Evolutionary conservation across 2,329 filamentous ascomycete species (phyloP), one percentile per base, ranked within the genome.

Genomic region (Neofusicoccum sp.): DNA sequence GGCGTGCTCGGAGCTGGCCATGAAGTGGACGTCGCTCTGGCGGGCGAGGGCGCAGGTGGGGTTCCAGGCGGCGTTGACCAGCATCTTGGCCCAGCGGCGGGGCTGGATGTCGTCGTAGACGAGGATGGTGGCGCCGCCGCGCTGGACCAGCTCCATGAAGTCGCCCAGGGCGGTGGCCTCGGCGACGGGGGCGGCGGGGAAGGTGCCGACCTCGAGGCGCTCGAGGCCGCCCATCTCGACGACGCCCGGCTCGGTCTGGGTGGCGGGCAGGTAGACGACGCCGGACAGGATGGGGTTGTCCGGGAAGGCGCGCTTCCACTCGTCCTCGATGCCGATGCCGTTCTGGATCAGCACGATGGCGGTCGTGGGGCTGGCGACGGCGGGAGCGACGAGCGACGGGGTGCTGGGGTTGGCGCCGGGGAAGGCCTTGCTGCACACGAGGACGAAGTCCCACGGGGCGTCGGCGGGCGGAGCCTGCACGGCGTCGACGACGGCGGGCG

Each of bases 51-150:
- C 84, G 43, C 82, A 85, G 36, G 86, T 76, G 0, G 84, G 81
- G 64, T 88, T 88, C 81, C 83, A 87, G 0, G 82, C 78, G 26
- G 80, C 84, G 66, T 88, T 88, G 70, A 84, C 76, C 0, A 87
- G 73, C 0, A 87, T 77, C 69, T 88, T 88, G 57, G 78, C 76
- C 85, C 85, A 88, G 6, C 85, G 78, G 57, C 81, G 78, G 0
- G 78, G 68, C 63, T 88, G 84, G 7, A 88, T 77, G 63, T 87
- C 78, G 3, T 79, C 75, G 38, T 81, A 76, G 4, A 83, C 71
- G n/a, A 78, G 66, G 47, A 80, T 78, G 2, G 79, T 78, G 3
- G 76, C 80, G 6, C 81, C 78, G 6, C 76, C 78, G 3, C 71
- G 53, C 20, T 67, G 62, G 7, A 85, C 63, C 11, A 85, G 69